Conservation (phyloP, 768 basidiomycete genomes). For the Sarcomyxa edulis region DNA sequence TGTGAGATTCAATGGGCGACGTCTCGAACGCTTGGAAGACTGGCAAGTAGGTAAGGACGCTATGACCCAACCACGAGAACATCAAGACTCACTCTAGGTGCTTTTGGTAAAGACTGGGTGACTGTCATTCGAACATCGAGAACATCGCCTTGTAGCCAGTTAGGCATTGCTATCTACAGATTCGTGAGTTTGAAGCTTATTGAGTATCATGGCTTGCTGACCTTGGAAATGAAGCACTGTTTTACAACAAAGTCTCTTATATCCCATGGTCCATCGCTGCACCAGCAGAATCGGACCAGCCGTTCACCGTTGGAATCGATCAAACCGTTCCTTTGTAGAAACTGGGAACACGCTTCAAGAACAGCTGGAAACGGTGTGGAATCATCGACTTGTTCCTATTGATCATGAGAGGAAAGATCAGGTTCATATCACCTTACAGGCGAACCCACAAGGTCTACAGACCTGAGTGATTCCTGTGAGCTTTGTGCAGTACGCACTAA, state of each 20-base stretch:
- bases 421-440: too few relatives aligned
- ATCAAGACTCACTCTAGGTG: slow-evolving; percentile 11
- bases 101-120: slow-evolving; percentile 21
- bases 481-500: slow-evolving; percentile 79
- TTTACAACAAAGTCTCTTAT: slow-evolving; percentile 83
- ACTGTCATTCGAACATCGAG: slow-evolving; percentile 70
- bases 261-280: slow-evolving; percentile 81
- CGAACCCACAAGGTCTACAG: slow-evolving; percentile 15
- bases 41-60: not conserved
- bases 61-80: too few relatives aligned
- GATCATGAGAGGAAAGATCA: slow-evolving; percentile 2
- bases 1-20: slow-evolving; percentile 56
- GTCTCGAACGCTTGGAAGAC: slow-evolving; percentile 6
- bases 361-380: slow-evolving; percentile 76
- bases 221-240: slow-evolving; percentile 85
- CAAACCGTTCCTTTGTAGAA: slow-evolving; percentile 68
- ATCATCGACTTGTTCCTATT: slow-evolving; percentile 71
- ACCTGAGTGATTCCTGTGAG: slow-evolving; percentile 95
- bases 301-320: slow-evolving; percentile 53
- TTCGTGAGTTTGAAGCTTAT: not conserved
- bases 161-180: slow-evolving; percentile 56
- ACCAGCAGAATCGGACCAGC: slow-evolving; percentile 71
- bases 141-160: slow-evolving; percentile 69
- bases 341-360: slow-evolving; percentile 54
- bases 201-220: slow-evolving; percentile 22